Evolutionary conservation across 176 grass and related monocot species (phyloP).

Genomic region (Puccinellia tenuiflora): DNA sequence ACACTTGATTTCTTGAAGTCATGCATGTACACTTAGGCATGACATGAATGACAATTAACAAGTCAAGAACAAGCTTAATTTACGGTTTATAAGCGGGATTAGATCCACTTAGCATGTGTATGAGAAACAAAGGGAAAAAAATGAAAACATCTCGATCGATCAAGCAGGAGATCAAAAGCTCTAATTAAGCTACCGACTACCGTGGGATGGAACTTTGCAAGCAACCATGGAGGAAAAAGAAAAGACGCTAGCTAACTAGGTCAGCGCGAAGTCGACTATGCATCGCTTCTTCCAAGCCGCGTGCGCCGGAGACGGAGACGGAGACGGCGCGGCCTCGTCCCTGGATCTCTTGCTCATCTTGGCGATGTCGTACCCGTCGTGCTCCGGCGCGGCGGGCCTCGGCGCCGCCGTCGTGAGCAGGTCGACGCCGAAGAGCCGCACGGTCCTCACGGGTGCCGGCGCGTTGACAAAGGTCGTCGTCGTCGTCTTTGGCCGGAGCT

Average conservation of each 20-base stretch:
- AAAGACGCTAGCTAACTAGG: conserved; percentile 19
- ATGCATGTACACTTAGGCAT: neutral
- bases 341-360: conserved; percentile 43
- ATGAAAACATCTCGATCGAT: neutral
- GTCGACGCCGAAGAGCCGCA: conserved; percentile 82
- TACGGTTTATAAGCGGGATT: conserved; percentile 15
- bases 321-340: neutral
- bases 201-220: neutral
- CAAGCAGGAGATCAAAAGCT: neutral
- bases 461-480: neutral
- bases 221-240: conserved; percentile 9
- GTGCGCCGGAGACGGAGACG: conserved; percentile 4
- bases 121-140: conserved; percentile 6
- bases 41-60: neutral
- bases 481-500: conserved; percentile 25
- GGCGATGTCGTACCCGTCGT: neutral
- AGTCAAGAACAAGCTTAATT: neutral
- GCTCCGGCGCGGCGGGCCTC: neutral
- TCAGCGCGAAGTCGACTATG: conserved; percentile 41
- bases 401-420: conserved; percentile 15
- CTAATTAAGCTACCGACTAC: neutral
- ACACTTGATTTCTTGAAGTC: neutral
- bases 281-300: conserved; percentile 71
- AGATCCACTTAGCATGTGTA: neutral
- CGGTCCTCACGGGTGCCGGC: neutral